A percentile compares a stretch with the other conserved stretches of the same genome.
Evolutionary conservation across 1,139 yeast genomes (phyloP).

Genomic region (Debaryomyces nepalensis): DNA sequence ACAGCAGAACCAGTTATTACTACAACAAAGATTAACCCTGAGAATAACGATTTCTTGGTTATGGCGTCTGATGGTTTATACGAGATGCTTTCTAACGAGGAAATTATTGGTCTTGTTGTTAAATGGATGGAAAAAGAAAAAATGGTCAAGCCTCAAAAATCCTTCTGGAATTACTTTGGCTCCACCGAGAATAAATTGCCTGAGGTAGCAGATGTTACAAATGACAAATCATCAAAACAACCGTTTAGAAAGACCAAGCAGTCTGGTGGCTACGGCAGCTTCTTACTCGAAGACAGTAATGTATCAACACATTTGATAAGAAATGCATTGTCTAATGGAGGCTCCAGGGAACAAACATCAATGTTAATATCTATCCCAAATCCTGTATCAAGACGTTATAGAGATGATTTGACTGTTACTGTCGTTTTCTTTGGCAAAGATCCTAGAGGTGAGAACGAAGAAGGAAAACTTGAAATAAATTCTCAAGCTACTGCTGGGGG

Average conservation of each 20-base stretch:
- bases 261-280: constrained; percentile 40
- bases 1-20: constrained; percentile 96
- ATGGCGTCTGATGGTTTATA: constrained; percentile 94
- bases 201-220: constrained; percentile 63
- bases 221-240: constrained; percentile 52
- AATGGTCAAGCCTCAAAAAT: constrained; percentile 58
- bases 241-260: constrained; percentile 49
- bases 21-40: constrained; percentile 73
- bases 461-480: constrained; percentile 58
- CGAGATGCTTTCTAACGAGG: constrained; percentile 90
- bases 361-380: constrained; percentile 92
- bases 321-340: constrained; percentile 90
- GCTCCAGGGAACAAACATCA: constrained; percentile 82
- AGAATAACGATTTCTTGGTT: constrained; percentile 81
- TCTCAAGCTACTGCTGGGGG: constrained; percentile 64
- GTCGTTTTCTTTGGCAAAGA: constrained; percentile 87
- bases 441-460: constrained; percentile 43
- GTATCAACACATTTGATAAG: constrained; percentile 92
- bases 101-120: constrained; percentile 88
- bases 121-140: constrained; percentile 89
- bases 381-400: constrained; percentile 86
- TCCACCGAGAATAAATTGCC: constrained; percentile 60
- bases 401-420: constrained; percentile 95
- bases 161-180: constrained; percentile 54
- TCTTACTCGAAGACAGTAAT: constrained; percentile 76